Evolutionary conservation across 306 rosid species (phyloP).

Genomic region (Fragaria nilgerrensis): DNA sequence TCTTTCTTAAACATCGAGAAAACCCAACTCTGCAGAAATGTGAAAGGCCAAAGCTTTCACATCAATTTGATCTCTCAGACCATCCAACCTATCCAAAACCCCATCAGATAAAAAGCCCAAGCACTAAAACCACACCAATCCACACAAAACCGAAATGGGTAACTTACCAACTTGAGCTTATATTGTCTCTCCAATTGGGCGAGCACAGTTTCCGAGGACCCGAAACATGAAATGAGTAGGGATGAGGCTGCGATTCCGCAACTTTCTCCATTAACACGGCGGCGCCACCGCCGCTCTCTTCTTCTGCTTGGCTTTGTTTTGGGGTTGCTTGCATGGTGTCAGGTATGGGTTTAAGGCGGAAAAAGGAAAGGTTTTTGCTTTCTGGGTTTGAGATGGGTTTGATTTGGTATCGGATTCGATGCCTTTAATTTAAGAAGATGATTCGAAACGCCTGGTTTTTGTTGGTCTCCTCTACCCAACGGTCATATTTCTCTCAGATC

Average conservation of each 20-base stretch:
- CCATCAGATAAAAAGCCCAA: neutral
- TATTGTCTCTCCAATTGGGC: slow-evolving; percentile 84
- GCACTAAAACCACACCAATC: neutral
- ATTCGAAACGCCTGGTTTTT: slow-evolving; percentile 24
- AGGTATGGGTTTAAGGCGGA: neutral
- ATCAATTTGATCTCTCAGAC: neutral
- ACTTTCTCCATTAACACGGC: slow-evolving; percentile 15
- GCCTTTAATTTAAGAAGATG: neutral
- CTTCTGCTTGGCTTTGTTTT: slow-evolving; percentile 12
- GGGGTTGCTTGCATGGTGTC: slow-evolving; percentile 28
- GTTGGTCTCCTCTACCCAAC: slow-evolving; percentile 31
- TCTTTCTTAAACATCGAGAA: neutral
- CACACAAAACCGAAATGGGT: slow-evolving; percentile 23
- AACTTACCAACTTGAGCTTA: slow-evolving; percentile 79
- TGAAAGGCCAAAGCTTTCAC: neutral
- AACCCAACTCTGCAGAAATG: neutral
- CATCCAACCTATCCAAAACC: neutral
- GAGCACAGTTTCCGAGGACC: slow-evolving; percentile 77
- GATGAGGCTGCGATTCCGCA: slow-evolving; percentile 46
- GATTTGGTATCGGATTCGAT: slow-evolving; percentile 12
- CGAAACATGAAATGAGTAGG: slow-evolving; percentile 84
- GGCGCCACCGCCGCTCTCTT: slow-evolving; percentile 7
- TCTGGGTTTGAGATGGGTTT: neutral
- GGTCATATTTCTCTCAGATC: slow-evolving; percentile 48
- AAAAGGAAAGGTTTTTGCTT: neutral